Evolutionary conservation across 2,329 filamentous ascomycete genomes (phyloP).

Genomic region (Colletotrichum sublineola): DNA sequence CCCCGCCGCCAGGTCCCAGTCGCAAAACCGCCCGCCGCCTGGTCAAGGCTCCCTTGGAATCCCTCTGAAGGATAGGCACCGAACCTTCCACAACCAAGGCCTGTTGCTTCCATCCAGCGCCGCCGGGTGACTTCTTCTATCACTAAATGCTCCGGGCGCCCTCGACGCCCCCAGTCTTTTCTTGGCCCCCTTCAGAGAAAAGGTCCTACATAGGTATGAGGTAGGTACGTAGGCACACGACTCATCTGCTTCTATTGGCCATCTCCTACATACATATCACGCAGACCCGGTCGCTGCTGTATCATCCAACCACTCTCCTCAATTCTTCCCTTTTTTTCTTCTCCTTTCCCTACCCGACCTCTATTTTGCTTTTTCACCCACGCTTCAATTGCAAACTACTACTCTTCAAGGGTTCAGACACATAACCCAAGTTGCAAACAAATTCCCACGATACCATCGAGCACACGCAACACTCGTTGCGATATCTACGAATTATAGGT

Average conservation of each 20-base stretch:
- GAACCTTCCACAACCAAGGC: slow-evolving; percentile 47
- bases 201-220: slow-evolving; percentile 7
- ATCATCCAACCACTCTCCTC: slow-evolving; percentile 32
- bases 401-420: slow-evolving; percentile 22
- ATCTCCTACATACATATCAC: slow-evolving; percentile 41
- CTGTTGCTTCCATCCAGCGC: slow-evolving; percentile 39
- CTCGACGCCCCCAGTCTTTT: slow-evolving; percentile 27
- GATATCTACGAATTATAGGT: slow-evolving; percentile 5
- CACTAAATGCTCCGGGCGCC: slow-evolving; percentile 13
- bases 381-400: slow-evolving; percentile 22
- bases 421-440: slow-evolving; percentile 3
- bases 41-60: slow-evolving; percentile 32
- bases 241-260: background rate
- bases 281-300: slow-evolving; percentile 9
- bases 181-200: slow-evolving; percentile 20
- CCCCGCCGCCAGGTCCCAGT: slow-evolving; percentile 37
- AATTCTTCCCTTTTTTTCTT: slow-evolving; percentile 27
- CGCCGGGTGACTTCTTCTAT: slow-evolving; percentile 25
- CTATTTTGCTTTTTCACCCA: slow-evolving; percentile 42
- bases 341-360: slow-evolving; percentile 1
- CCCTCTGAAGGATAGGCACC: slow-evolving; percentile 34
- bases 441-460: slow-evolving; percentile 3
- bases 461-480: slow-evolving; percentile 11
- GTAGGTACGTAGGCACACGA: slow-evolving; percentile 1
- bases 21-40: slow-evolving; percentile 5